Percentiles rank a stretch among this genome's conserved stretches.
These are phyloP conservation scores for Alliaria petiolata DNA, from an alignment of 345 rosid species.

Conservation along the genomic window DNA sequence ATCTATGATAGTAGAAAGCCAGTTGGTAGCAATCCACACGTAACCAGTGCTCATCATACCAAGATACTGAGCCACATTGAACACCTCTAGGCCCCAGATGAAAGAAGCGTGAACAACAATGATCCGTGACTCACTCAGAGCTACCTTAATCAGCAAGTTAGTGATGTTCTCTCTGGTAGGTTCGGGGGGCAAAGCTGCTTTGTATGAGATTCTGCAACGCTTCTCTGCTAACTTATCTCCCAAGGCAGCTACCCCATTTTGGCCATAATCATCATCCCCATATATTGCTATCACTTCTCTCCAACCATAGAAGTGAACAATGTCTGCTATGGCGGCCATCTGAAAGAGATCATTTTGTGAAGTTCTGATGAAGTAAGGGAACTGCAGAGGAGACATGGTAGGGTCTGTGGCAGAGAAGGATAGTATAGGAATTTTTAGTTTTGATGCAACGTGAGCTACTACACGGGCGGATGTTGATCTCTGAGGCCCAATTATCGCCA, in stretches of 20 bases:
- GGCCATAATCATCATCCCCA: constrained; percentile 72
- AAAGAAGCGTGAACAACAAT: constrained; percentile 54
- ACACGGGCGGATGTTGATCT: constrained; percentile 71
- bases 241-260: constrained; percentile 77
- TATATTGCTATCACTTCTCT: constrained; percentile 82
- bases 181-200: constrained; percentile 54
- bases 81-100: constrained; percentile 48
- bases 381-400: constrained; percentile 64
- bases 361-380: constrained; percentile 73
- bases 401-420: constrained; percentile 90
- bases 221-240: constrained; percentile 66
- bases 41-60: constrained; percentile 75
- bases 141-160: constrained; percentile 59
- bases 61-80: constrained; percentile 53
- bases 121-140: constrained; percentile 72
- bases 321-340: constrained; percentile 77
- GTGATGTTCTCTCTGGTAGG: constrained; percentile 65
- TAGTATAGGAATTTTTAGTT: constrained; percentile 55
- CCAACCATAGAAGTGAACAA: constrained; percentile 65
- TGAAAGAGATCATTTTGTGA: constrained; percentile 68
- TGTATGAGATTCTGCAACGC: constrained; percentile 67
- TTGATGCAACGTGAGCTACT: constrained; percentile 57
- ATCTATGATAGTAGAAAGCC: constrained; percentile 54
- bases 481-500: constrained; percentile 88
- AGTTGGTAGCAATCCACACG: constrained; percentile 66